phyloP scores from a whole-genome alignment of 371 early-diverging fungal species.

The Chytridiales sp. region DNA sequence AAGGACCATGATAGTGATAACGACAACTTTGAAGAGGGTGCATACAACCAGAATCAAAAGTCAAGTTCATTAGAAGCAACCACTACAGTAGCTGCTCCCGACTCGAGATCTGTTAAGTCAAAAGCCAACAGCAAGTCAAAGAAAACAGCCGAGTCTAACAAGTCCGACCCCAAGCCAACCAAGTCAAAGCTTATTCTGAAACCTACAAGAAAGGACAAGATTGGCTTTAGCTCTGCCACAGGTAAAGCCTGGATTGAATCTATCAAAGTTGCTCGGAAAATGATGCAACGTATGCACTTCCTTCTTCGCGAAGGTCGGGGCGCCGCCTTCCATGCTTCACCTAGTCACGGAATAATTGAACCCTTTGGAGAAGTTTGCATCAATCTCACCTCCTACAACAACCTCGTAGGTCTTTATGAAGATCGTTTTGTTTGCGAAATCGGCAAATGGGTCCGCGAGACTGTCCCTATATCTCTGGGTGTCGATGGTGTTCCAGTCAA shows the following conservation, averaged over 20 bases:
- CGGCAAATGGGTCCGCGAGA: constrained; percentile 32
- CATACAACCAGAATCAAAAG: neutral
- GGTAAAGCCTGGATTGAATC: constrained; percentile 44
- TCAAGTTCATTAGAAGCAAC: too few species aligned
- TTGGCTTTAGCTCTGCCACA: constrained; percentile 44
- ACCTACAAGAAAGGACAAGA: constrained; percentile 30
- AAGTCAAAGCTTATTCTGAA: constrained; percentile 17
- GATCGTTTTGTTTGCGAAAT: constrained; percentile 42
- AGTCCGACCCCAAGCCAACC: neutral
- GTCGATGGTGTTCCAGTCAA: constrained; percentile 48
- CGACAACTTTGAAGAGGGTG: neutral
- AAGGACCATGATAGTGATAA: constrained; percentile 4
- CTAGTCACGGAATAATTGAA: constrained; percentile 33
- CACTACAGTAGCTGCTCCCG: too few species aligned
- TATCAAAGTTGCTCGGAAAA: constrained; percentile 36
- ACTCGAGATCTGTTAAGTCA: too few species aligned
- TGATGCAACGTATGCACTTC: constrained; percentile 36
- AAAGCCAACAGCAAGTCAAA: neutral
- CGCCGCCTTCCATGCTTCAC: constrained; percentile 46
- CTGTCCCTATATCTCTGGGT: constrained; percentile 36
- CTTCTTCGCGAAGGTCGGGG: constrained; percentile 47
- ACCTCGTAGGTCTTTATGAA: constrained; percentile 44
- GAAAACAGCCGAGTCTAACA: neutral
- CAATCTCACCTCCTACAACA: constrained; percentile 45
- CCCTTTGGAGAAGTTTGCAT: constrained; percentile 43